Percentiles rank a stretch among this genome's conserved stretches.
These are phyloP conservation scores for Dactylellina parvicollis DNA, from an alignment of 2,329 filamentous ascomycete species.

Conservation along the genomic window DNA sequence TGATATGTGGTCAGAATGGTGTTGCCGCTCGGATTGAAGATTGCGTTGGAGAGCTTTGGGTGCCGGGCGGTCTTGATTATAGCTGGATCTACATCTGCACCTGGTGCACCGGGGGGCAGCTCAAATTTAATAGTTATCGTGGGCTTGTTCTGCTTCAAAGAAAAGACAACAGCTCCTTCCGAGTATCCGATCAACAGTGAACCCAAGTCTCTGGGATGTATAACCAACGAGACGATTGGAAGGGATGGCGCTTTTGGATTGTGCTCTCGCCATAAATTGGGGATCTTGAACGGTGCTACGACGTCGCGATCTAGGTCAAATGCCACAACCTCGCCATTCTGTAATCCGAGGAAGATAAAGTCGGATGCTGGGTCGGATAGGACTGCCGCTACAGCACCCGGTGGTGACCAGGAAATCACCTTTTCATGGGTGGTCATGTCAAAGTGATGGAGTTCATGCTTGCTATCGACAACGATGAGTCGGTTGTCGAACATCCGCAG, in stretches of 20 bases:
- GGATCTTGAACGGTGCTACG: constrained; percentile 80
- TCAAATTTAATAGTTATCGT: constrained; percentile 84
- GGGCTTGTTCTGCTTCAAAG: constrained; percentile 88
- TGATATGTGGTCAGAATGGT: constrained; percentile 88
- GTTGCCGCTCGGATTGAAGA: constrained; percentile 95
- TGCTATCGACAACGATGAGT: constrained; percentile 82
- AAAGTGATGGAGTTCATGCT: constrained; percentile 86
- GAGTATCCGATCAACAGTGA: constrained; percentile 90
- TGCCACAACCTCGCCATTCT: constrained; percentile 85
- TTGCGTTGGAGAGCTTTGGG: constrained; percentile 80
- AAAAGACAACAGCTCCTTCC: constrained; percentile 87
- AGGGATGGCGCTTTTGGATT: constrained; percentile 74
- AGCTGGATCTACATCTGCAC: constrained; percentile 75
- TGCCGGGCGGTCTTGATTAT: constrained; percentile 71
- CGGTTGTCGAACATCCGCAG: constrained; percentile 88
- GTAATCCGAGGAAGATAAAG: constrained; percentile 86
- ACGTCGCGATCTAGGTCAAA: constrained; percentile 84
- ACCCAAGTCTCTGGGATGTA: constrained; percentile 92
- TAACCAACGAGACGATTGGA: constrained; percentile 77
- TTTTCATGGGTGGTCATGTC: constrained; percentile 62
- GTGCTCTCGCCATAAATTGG: constrained; percentile 83
- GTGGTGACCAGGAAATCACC: constrained; percentile 66
- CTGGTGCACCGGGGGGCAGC: constrained; percentile 81
- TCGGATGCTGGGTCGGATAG: constrained; percentile 89
- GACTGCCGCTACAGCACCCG: constrained; percentile 77